phyloP scores from a whole-genome alignment of 805 yeast genomes.

The Metschnikowia anglica region DNA sequence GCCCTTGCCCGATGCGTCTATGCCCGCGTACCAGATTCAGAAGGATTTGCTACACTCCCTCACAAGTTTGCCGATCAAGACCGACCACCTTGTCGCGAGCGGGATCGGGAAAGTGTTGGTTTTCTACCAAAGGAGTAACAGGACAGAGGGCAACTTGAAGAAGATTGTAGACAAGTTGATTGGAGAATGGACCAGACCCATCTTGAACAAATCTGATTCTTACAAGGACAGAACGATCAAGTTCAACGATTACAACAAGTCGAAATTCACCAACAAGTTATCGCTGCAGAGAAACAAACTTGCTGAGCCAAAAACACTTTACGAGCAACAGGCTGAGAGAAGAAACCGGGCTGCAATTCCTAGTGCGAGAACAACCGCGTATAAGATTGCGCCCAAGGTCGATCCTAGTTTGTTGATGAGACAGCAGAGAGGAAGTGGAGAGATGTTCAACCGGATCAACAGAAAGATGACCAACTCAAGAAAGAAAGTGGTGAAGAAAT shows the following conservation, averaged over 20 bases:
- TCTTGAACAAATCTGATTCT: conserved; percentile 91
- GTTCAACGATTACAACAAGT: conserved; percentile 65
- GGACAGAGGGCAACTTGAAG: conserved; percentile 84
- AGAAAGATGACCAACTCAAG: conserved; percentile 52
- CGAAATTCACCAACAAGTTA: conserved; percentile 46
- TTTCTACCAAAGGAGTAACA: conserved; percentile 87
- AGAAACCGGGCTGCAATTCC: conserved; percentile 96
- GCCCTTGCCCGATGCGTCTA: conserved; percentile 95
- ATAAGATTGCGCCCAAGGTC: conserved; percentile 85
- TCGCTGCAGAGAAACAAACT: conserved; percentile 30
- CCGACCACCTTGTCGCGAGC: conserved; percentile 90
- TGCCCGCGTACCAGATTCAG: conserved; percentile 97
- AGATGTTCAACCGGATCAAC: conserved; percentile 77
- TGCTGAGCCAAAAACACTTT: conserved; percentile 55
- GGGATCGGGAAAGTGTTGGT: conserved; percentile 92
- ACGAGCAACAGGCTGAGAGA: conserved; percentile 87
- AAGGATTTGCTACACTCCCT: conserved; percentile 77
- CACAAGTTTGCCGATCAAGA: conserved; percentile 82
- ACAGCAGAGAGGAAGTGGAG: conserved; percentile 58
- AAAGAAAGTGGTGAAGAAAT: conserved; percentile 52
- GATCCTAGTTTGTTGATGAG: conserved; percentile 49
- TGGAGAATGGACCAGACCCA: conserved; percentile 98
- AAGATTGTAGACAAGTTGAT: conserved; percentile 86
- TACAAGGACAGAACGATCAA: conserved; percentile 82
- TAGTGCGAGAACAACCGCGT: conserved; percentile 83